Percentiles rank a stretch among this genome's conserved stretches.
Conservation (phyloP, 768 basidiomycete genomes). For the Chalciporus sphaerocephalus region DNA sequence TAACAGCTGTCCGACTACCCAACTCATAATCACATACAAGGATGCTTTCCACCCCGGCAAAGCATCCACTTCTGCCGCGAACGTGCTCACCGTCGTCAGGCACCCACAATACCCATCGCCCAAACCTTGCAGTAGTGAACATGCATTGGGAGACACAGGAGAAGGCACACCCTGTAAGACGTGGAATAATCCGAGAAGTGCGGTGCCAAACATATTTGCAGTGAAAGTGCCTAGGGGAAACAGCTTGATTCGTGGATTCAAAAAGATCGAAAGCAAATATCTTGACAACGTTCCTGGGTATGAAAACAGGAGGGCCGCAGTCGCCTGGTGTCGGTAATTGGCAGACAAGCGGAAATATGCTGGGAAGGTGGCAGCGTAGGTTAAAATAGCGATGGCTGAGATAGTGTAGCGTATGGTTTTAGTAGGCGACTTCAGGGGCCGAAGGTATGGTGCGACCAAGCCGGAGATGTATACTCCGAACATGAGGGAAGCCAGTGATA, state of each 20-base stretch:
- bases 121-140: conserved; percentile 75
- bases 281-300: conserved; percentile 87
- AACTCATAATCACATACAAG: conserved; percentile 68
- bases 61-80: conserved; percentile 71
- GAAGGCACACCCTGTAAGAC: conserved; percentile 56
- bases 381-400: conserved; percentile 52
- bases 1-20: conserved; percentile 63
- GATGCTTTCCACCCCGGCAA: conserved; percentile 55
- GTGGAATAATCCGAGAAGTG: conserved; percentile 70
- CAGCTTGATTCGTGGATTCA: conserved; percentile 60
- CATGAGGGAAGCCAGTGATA: conserved; percentile 71
- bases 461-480: conserved; percentile 68
- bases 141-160: conserved; percentile 46
- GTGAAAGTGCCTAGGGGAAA: conserved; percentile 78
- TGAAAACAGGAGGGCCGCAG: conserved; percentile 83
- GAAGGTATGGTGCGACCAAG: conserved; percentile 38
- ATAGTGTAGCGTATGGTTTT: conserved; percentile 46
- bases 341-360: conserved; percentile 72
- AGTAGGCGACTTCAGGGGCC: conserved; percentile 39
- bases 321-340: conserved; percentile 70
- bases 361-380: conserved; percentile 72
- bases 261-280: conserved; percentile 64
- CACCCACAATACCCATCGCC: conserved; percentile 94
- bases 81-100: conserved; percentile 91
- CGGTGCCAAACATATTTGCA: conserved; percentile 76